Base-by-base conservation (phyloP, 257 asterid genomes). In the Jacaranda copaia region DNA sequence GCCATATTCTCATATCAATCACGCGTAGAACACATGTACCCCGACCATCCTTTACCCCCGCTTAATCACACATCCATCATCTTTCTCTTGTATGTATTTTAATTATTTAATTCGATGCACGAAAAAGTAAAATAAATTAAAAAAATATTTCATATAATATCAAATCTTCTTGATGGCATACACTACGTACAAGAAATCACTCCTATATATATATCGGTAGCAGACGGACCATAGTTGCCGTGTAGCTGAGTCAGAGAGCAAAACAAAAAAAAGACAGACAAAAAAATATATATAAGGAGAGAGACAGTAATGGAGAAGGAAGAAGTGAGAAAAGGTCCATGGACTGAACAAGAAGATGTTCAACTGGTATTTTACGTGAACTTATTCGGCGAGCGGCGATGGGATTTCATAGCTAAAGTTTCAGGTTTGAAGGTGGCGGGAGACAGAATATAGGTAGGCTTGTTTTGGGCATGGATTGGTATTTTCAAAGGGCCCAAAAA, bases 401-500 rank as follows among this genome's bases (percentile, higher is more conserved):
- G 98, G 98, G 97, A 93, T 83, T 93, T 93, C 94, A 84, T 93
- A 82, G 96, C 98, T 0, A 90, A 91, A 88, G 97, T 94, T 52
- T 94, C 98, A 94, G 98, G 98, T 94, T 94, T 94, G 98, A 87
- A 89, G 97, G 97, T 90, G 97, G 98, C 82, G 98, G 98, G 98
- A 88, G 98, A 92, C 81, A 74, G 81, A 70, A 70, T 71, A 80
- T 81, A 88, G 98, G 97, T 94, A 94, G 90, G 94, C 85, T 82
- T 93, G 84, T 85, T 88, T 84, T 73, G 92, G 92, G 96, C 97
- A 92, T 85, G 87, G 82, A 80, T 52, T 64, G 35, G 8, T 13
- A 5, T 15, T 75, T 74, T 12, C 82, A 72, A 66, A 4, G 81
- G 56, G 56, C 80, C 84, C 57, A 61, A 60, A 59, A 48, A 57